Conservation (phyloP, 139 green algal species). For the Chlamydomonas incerta region DNA sequence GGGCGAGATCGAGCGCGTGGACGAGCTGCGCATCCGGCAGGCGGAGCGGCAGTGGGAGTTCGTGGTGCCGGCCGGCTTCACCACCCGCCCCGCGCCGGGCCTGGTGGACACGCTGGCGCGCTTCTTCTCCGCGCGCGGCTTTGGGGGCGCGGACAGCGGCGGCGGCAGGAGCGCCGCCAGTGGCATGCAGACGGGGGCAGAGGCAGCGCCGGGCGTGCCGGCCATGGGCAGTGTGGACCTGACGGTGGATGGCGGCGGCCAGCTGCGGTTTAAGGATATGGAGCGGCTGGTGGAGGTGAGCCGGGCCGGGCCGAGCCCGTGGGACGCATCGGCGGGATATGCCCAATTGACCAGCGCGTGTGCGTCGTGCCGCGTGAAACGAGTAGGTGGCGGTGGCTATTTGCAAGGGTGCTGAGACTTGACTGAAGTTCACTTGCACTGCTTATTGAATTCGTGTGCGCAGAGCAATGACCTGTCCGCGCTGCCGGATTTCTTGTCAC, state of each 20-base stretch:
- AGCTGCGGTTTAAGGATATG: constrained; percentile 17
- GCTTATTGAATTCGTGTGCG: too few relatives aligned
- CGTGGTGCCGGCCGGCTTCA: constrained; percentile 75
- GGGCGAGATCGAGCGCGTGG: constrained; percentile 79
- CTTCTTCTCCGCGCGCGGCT: constrained; percentile 48
- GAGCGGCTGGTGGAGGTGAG: constrained; percentile 3
- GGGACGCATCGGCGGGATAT: too few relatives aligned
- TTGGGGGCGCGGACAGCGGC: background rate
- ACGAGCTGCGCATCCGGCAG: constrained; percentile 84
- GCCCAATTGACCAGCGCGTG: too few relatives aligned
- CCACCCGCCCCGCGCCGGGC: constrained; percentile 49
- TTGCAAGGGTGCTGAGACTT: too few relatives aligned
- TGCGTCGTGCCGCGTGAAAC: too few relatives aligned
- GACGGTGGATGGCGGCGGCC: background rate
- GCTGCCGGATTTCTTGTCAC: constrained; percentile 7
- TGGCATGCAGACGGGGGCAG: background rate
- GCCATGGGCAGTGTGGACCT: background rate
- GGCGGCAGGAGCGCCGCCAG: too few relatives aligned
- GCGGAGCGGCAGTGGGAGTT: constrained; percentile 76
- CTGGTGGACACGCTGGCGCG: constrained; percentile 41
- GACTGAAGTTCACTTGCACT: too few relatives aligned
- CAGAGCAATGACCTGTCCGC: background rate
- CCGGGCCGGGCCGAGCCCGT: too few relatives aligned
- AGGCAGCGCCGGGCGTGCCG: background rate
- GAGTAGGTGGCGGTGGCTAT: too few relatives aligned